Evolutionary conservation across 441 rosid genomes (phyloP).

Genomic region (Gossypium trilobum): DNA sequence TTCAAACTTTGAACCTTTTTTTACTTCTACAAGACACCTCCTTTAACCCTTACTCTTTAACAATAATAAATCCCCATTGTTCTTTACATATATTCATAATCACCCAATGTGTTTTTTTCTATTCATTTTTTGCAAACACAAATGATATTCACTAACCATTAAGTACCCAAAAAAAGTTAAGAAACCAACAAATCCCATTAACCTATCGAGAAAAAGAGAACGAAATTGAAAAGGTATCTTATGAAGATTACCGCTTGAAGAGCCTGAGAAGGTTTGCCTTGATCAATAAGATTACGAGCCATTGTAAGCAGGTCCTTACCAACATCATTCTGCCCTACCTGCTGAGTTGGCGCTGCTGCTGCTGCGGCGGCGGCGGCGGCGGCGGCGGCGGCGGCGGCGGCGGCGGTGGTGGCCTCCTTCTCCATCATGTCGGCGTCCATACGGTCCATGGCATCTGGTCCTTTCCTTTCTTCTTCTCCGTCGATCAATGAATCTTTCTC

Average conservation of each 20-base stretch:
- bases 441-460: constrained; percentile 36
- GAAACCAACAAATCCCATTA: not conserved
- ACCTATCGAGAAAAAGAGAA: not conserved
- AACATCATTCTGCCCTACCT: constrained; percentile 15
- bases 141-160: not conserved
- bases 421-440: constrained; percentile 48
- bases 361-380: too few relatives aligned
- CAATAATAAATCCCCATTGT: not conserved
- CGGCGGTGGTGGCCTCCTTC: constrained; percentile 16
- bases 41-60: not conserved
- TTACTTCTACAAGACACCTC: not conserved
- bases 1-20: not conserved
- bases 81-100: not conserved
- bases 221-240: not conserved
- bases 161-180: not conserved
- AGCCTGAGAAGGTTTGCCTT: constrained; percentile 81
- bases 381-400: constrained; percentile 8
- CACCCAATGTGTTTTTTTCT: not conserved
- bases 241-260: constrained; percentile 62
- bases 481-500: too few relatives aligned
- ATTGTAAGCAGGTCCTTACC: constrained; percentile 43
- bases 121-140: not conserved
- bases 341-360: not conserved
- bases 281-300: constrained; percentile 63
- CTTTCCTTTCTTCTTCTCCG: not conserved